Evolutionary conservation across 192 early-diverging fungal genomes (phyloP).

Genomic region (Backusella psychrophila): DNA sequence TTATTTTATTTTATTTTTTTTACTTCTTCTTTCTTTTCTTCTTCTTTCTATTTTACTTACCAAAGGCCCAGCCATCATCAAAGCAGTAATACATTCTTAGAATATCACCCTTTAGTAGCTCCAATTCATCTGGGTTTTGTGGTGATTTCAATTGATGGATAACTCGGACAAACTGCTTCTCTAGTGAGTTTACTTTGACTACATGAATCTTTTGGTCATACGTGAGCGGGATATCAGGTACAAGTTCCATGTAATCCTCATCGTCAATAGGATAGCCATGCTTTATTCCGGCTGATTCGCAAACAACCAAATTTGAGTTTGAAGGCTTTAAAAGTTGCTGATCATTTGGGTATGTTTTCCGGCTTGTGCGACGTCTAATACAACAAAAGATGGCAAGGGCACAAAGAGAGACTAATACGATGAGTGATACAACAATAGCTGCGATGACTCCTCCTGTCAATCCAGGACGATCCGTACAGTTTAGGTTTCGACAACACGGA

Average conservation of each 20-base stretch:
- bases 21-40: not conserved
- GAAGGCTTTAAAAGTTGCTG: not conserved
- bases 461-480: conserved; percentile 1
- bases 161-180: conserved; percentile 7
- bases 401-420: not conserved
- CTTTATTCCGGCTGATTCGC: not conserved
- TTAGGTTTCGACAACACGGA: conserved; percentile 7
- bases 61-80: conserved; percentile 33
- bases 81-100: conserved; percentile 22
- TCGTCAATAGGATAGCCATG: not conserved
- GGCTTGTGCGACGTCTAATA: not conserved
- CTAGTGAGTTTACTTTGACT: not conserved
- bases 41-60: conserved; percentile 1
- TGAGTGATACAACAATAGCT: not conserved
- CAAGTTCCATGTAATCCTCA: not conserved
- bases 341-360: not conserved
- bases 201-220: not conserved
- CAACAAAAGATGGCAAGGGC: not conserved
- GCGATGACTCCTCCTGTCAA: conserved; percentile 1
- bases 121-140: conserved; percentile 23
- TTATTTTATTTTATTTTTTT: not conserved
- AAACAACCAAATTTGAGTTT: not conserved
- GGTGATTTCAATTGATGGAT: conserved; percentile 6
- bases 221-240: not conserved
- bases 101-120: conserved; percentile 22